phyloP scores from a whole-genome alignment of 2,329 filamentous ascomycete genomes.

The Akanthomyces dipterigenus region DNA sequence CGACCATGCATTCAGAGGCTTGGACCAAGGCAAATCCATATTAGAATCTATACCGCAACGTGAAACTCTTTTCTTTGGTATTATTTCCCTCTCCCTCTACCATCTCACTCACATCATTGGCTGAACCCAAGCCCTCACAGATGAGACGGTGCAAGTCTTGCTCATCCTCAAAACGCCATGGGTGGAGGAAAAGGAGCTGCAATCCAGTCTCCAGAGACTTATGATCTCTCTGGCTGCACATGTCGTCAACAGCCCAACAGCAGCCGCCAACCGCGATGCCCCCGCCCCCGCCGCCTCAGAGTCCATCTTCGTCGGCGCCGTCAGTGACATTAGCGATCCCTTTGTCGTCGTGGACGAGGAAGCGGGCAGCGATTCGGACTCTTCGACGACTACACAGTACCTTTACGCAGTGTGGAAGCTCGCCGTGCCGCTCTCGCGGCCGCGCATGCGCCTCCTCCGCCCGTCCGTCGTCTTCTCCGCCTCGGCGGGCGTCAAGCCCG shows the following conservation, averaged over 20 bases:
- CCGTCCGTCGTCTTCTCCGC: constrained; percentile 61
- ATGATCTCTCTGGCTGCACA: constrained; percentile 61
- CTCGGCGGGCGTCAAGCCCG: constrained; percentile 52
- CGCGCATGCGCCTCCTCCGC: constrained; percentile 57
- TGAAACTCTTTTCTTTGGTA: constrained; percentile 67
- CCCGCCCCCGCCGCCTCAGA: constrained; percentile 38
- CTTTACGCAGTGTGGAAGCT: constrained; percentile 56
- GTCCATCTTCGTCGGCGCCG: constrained; percentile 49
- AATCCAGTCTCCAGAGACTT: constrained; percentile 55
- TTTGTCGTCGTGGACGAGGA: constrained; percentile 42
- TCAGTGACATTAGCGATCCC: constrained; percentile 44
- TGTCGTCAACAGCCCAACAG: constrained; percentile 49
- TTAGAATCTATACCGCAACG: constrained; percentile 56
- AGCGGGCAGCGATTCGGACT: constrained; percentile 20
- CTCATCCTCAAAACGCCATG: constrained; percentile 60
- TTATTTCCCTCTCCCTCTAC: constrained; percentile 20
- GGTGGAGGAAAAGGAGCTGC: constrained; percentile 49
- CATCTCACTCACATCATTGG: constrained; percentile 31
- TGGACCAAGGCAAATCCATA: constrained; percentile 36
- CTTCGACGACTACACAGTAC: constrained; percentile 26
- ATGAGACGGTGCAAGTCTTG: constrained; percentile 66
- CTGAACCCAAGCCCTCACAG: constrained; percentile 39
- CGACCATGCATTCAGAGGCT: constrained; percentile 42
- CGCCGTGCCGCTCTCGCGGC: constrained; percentile 49
- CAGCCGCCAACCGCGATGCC: constrained; percentile 37